These are phyloP conservation scores for Neurospora sp. DNA, from an alignment of 495 filamentous ascomycete species.

Conservation along the genomic window DNA sequence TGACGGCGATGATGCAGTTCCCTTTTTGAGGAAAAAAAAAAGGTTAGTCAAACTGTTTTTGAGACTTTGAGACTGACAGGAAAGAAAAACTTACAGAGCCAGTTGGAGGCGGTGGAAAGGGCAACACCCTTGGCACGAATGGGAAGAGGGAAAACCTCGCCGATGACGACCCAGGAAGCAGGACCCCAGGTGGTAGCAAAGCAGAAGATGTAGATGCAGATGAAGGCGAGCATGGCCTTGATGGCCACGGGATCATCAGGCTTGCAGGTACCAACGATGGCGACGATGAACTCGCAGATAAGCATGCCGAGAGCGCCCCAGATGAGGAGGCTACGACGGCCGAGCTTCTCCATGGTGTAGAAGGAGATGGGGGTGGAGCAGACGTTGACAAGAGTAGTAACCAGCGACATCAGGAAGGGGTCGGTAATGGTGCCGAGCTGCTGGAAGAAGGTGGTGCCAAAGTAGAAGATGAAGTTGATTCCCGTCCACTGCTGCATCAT, in stretches of 20 bases:
- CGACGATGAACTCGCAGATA: slow-evolving; percentile 74
- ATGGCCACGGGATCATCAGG: slow-evolving; percentile 46
- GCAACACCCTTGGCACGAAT: slow-evolving; percentile 73
- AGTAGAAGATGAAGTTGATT: slow-evolving; percentile 91
- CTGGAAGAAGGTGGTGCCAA: slow-evolving; percentile 69
- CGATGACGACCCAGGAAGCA: slow-evolving; percentile 70
- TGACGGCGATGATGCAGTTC: slow-evolving; percentile 65
- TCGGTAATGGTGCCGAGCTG: slow-evolving; percentile 59
- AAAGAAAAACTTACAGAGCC: slow-evolving; percentile 24
- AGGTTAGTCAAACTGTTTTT: neutral
- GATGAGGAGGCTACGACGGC: slow-evolving; percentile 68
- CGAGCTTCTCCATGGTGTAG: slow-evolving; percentile 67
- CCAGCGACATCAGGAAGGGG: slow-evolving; percentile 68
- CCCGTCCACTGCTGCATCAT: slow-evolving; percentile 57
- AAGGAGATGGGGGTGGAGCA: slow-evolving; percentile 69
- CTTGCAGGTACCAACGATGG: slow-evolving; percentile 52
- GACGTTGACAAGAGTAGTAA: slow-evolving; percentile 80
- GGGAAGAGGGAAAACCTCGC: slow-evolving; percentile 75
- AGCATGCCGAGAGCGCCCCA: slow-evolving; percentile 70
- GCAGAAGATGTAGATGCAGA: slow-evolving; percentile 77
- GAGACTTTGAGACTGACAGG: neutral
- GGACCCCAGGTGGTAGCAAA: slow-evolving; percentile 76
- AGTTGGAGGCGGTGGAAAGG: slow-evolving; percentile 74
- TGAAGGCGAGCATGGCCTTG: slow-evolving; percentile 59
- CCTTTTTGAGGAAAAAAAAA: neutral